A percentile compares a stretch with the other conserved stretches of the same genome.
phyloP scores from a whole-genome alignment of 345 rosid genomes.

The Erysimum cheiranthoides region DNA sequence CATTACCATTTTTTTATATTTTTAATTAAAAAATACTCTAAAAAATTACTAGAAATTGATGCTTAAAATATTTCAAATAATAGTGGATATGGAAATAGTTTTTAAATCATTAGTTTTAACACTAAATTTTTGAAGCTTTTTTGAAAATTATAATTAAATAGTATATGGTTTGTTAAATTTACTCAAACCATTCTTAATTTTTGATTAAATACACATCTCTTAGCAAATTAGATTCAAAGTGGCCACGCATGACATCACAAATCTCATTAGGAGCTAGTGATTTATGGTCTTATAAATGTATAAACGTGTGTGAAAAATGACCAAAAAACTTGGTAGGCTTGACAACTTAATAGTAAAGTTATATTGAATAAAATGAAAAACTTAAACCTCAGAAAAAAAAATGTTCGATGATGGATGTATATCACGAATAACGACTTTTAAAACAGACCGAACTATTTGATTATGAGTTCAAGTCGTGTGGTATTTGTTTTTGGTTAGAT shows the following conservation, averaged over 20 bases:
- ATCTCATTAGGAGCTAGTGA: not conserved
- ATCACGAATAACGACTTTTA: slow-evolving; percentile 7
- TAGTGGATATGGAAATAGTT: too few species aligned
- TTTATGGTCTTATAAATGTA: too few species aligned
- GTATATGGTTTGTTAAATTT: too few species aligned
- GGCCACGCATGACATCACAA: not conserved
- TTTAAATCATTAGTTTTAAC: too few species aligned
- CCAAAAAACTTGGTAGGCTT: not conserved
- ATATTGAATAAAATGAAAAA: not conserved
- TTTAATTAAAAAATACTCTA: too few species aligned
- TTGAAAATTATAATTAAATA: too few species aligned
- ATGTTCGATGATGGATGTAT: not conserved
- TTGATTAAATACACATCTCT: too few species aligned
- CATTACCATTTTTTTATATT: too few species aligned
- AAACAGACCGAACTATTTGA: not conserved
- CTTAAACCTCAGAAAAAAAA: not conserved
- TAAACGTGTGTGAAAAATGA: not conserved
- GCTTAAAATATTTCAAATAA: too few species aligned
- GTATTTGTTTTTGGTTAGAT: not conserved
- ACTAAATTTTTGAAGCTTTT: too few species aligned
- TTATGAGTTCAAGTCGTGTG: slow-evolving; percentile 33
- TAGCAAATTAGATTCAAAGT: not conserved
- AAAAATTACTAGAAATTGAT: too few species aligned
- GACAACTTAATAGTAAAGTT: not conserved
- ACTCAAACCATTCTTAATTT: too few species aligned